A percentile compares a stretch with the other conserved stretches of the same genome.
Evolutionary conservation across 495 filamentous ascomycete genomes (phyloP).

Genomic region (Polyplosphaeria fusca): DNA sequence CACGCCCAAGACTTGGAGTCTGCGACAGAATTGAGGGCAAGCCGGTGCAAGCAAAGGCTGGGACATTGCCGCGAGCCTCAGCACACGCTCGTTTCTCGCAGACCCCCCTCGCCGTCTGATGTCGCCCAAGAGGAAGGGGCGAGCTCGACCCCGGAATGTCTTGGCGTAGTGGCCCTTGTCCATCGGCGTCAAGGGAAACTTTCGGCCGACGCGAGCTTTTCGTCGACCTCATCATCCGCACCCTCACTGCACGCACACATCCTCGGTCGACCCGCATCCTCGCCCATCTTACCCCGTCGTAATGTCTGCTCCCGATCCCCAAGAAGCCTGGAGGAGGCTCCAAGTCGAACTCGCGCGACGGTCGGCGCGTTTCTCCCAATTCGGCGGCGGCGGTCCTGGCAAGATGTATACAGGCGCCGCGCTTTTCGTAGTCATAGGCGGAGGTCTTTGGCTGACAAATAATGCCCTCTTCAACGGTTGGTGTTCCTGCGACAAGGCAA

Average conservation of each 20-base stretch:
- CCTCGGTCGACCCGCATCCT: neutral
- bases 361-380: slow-evolving; percentile 47
- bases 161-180: slow-evolving; percentile 22
- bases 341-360: slow-evolving; percentile 52
- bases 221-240: slow-evolving; percentile 15
- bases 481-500: neutral
- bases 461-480: slow-evolving; percentile 92
- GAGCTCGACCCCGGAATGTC: neutral
- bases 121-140: neutral
- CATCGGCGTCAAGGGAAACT: slow-evolving; percentile 8
- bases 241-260: neutral
- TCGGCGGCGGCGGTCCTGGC: slow-evolving; percentile 43
- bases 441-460: slow-evolving; percentile 63
- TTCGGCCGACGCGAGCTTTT: slow-evolving; percentile 20
- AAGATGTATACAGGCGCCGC: slow-evolving; percentile 35
- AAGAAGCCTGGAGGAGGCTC: slow-evolving; percentile 62
- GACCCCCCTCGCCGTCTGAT: neutral
- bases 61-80: no score
- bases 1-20: no score
- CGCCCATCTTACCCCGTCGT: neutral
- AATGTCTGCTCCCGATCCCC: slow-evolving; percentile 49
- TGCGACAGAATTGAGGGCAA: no score
- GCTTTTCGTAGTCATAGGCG: slow-evolving; percentile 59
- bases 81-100: no score
- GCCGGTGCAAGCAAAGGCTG: no score